Conservation (phyloP, 345 rosid species). For the Linum trigynum region DNA sequence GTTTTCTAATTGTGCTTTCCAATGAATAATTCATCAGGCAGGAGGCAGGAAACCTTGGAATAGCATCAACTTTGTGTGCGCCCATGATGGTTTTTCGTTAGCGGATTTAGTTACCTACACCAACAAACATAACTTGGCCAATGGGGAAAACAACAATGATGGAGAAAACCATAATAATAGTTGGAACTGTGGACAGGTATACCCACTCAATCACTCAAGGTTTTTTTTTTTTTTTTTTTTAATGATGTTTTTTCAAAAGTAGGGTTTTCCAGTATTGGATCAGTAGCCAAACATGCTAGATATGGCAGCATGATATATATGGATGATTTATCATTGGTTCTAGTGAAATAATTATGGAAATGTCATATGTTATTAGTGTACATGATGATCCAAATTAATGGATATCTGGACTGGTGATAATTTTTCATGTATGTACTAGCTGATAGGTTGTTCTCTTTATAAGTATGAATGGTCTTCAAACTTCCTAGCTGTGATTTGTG, state of each 20-base stretch:
- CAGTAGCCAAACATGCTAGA: neutral
- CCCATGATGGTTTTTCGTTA: constrained; percentile 91
- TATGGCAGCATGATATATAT: neutral
- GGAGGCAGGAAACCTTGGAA: constrained; percentile 97
- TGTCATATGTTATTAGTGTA: neutral
- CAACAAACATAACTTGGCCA: constrained; percentile 79
- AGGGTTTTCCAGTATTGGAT: neutral
- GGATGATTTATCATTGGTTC: too few species aligned
- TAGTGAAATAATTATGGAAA: neutral
- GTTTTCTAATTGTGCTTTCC: constrained; percentile 4
- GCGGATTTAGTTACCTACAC: constrained; percentile 85
- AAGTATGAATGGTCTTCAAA: neutral
- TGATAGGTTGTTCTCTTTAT: neutral
- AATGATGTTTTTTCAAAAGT: neutral
- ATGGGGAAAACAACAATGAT: constrained; percentile 90
- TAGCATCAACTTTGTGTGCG: constrained; percentile 86
- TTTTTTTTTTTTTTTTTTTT: too few species aligned
- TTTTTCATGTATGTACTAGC: neutral
- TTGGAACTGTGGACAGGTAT: constrained; percentile 98
- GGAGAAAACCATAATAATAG: constrained; percentile 87
- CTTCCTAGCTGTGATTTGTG: neutral
- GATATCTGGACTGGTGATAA: neutral
- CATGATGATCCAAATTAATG: neutral
- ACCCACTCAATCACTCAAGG: neutral
- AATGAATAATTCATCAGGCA: constrained; percentile 41